Evolutionary conservation across 1,139 yeast genomes (phyloP).

Genomic region (Pichia sp.): DNA sequence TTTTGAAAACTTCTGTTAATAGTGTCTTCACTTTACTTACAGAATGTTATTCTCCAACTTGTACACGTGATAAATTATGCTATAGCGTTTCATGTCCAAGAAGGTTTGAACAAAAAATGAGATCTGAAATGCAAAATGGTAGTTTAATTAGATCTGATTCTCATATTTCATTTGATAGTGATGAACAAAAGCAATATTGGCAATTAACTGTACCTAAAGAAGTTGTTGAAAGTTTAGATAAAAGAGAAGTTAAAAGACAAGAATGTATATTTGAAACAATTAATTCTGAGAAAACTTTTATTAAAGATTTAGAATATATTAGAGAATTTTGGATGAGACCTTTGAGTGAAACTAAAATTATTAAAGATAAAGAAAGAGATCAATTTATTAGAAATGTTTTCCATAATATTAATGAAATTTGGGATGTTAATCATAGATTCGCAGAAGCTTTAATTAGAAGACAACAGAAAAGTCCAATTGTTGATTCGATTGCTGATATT

Average conservation of each 20-base stretch:
- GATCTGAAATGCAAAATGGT: constrained; percentile 70
- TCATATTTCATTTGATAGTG: constrained; percentile 66
- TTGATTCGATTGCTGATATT: constrained; percentile 79
- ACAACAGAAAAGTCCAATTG: constrained; percentile 83
- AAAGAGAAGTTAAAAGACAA: constrained; percentile 84
- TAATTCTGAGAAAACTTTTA: constrained; percentile 91
- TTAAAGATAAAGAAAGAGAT: constrained; percentile 84
- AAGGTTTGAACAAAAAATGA: constrained; percentile 89
- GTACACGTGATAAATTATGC: constrained; percentile 81
- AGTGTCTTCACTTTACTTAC: constrained; percentile 91
- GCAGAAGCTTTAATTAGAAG: constrained; percentile 86
- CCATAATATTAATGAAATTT: constrained; percentile 82
- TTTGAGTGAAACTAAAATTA: constrained; percentile 72
- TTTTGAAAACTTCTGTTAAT: constrained; percentile 43
- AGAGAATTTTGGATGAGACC: constrained; percentile 95
- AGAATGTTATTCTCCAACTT: constrained; percentile 94
- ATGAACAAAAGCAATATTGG: constrained; percentile 87
- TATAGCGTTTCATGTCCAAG: constrained; percentile 98
- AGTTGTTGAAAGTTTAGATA: constrained; percentile 70
- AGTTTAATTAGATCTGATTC: constrained; percentile 81
- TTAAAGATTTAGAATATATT: constrained; percentile 86
- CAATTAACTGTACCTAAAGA: constrained; percentile 85
- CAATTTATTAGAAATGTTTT: constrained; percentile 88
- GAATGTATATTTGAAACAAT: constrained; percentile 92
- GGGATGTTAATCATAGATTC: constrained; percentile 71